Evolutionary conservation across 2,329 filamentous ascomycete species (phyloP), one percentile per base, ranked within the genome.

Genomic region (Geosmithia putterillii): DNA sequence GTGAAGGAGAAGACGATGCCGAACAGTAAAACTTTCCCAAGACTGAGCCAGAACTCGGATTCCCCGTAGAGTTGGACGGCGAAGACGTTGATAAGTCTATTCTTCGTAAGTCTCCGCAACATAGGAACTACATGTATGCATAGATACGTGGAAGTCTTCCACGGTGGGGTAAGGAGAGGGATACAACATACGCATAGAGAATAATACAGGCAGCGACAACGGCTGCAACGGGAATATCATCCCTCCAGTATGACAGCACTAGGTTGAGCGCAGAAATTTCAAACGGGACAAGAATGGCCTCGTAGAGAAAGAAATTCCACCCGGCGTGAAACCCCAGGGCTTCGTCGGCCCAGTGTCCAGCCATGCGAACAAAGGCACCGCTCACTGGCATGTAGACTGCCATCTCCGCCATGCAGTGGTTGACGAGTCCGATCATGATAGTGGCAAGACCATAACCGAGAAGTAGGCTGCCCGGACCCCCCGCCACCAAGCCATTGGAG

Each of bases 1-100:
- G 85, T 88, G 61, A 83, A 88, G 53, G 70, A 62, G 57, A 86
- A 81, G 43, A 86, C 66, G 12, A 79, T 76, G 46, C 80, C 65
- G 51, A 83, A 82, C 40, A 85, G 67, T 19, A 84, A 57, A 28
- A 84, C 69, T 57, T 85, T 84, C 48, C 78, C 77, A 35, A 62
- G 63, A 3, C 74, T 71, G 3, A 79, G 64, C 72, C 73, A 80
- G 52, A 89, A 89, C 54, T 89, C 84, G 10, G 80, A 74, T 56
- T 85, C 80, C 48, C 81, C 81, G 52, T 79, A 84, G 61, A 65
- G 77, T 48, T 75, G 70, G 32, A 83, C 79, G 23, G 76, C 76
- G 47, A 84, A 71, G 37, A 83, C 53, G 52, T 86, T 85, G 51
- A 84, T 8, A 66, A 46, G 10, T 57, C 15, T 18, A 65, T n/a